phyloP scores from a whole-genome alignment of 1,284 basidiomycete species.

The Termitomyces sp. region DNA sequence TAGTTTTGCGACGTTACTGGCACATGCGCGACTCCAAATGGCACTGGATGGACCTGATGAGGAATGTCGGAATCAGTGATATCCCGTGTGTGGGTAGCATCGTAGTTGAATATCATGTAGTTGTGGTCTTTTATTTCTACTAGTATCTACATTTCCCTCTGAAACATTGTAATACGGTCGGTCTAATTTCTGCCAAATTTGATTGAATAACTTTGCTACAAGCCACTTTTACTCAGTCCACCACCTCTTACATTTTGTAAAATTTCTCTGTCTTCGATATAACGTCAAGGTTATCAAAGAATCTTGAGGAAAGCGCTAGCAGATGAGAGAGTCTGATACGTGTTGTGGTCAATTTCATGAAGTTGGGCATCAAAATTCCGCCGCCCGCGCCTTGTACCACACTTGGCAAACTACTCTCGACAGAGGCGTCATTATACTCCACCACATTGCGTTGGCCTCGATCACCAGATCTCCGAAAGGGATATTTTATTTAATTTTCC shows the following conservation, averaged over 20 bases:
- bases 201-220: constrained; percentile 12
- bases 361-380: constrained; percentile 15
- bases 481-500: constrained; percentile 10
- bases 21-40: constrained; percentile 22
- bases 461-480: constrained; percentile 9
- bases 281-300: constrained; percentile 15
- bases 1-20: constrained; percentile 27
- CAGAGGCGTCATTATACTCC: constrained; percentile 8
- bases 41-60: constrained; percentile 19
- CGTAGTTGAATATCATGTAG: background rate
- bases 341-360: constrained; percentile 20
- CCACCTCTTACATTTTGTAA: constrained; percentile 17
- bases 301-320: constrained; percentile 10
- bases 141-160: background rate
- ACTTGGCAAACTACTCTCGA: constrained; percentile 15
- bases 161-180: background rate
- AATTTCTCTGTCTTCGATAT: constrained; percentile 15
- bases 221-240: constrained; percentile 16
- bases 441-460: constrained; percentile 6
- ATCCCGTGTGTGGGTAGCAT: background rate
- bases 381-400: constrained; percentile 13
- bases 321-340: constrained; percentile 15
- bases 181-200: constrained; percentile 14
- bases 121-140: background rate
- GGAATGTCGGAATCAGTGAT: constrained; percentile 30